Conservation (phyloP, 257 asterid genomes). For the Rauvolfia tetraphylla region DNA sequence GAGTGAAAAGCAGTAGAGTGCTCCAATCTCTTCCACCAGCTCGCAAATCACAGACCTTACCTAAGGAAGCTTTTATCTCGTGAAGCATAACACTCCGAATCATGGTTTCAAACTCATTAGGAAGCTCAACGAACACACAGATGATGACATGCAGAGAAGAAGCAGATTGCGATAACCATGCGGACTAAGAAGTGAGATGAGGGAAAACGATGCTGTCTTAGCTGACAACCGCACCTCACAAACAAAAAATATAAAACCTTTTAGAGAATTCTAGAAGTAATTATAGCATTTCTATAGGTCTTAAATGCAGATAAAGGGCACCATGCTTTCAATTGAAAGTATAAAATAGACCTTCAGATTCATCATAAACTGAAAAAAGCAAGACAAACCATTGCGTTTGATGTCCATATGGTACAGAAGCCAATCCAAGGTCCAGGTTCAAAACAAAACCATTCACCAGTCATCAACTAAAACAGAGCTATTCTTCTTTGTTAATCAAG, state of each 20-base stretch:
- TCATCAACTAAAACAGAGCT: conserved; percentile 19
- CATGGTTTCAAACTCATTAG: conserved; percentile 7
- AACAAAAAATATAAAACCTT: conserved; percentile 19
- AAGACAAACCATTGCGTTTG: conserved; percentile 16
- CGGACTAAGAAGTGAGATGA: conserved; percentile 22
- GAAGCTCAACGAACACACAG: conserved; percentile 17
- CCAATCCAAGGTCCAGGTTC: conserved; percentile 14
- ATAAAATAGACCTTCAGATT: conserved; percentile 23
- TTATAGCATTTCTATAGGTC: conserved; percentile 4
- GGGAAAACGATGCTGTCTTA: conserved; percentile 31
- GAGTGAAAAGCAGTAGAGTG: conserved; percentile 10
- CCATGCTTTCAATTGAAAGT: conserved; percentile 12
- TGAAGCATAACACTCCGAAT: conserved; percentile 12
- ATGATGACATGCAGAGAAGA: conserved; percentile 22
- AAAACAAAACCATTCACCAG: conserved; percentile 14
- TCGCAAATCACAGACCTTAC: conserved; percentile 7
- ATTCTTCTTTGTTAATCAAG: conserved; percentile 19
- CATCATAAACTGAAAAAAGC: conserved; percentile 20
- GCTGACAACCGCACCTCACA: conserved; percentile 35
- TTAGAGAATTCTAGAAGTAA: conserved; percentile 17
- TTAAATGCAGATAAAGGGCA: conserved; percentile 8
- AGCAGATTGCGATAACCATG: conserved; percentile 17
- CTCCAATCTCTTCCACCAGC: conserved; percentile 19
- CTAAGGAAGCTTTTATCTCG: conserved; percentile 12
- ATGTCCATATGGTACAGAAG: conserved; percentile 18